These are phyloP conservation scores for Heterococcus sp. DNA, from an alignment of 108 stramenopile genomes.

Conservation along the genomic window DNA sequence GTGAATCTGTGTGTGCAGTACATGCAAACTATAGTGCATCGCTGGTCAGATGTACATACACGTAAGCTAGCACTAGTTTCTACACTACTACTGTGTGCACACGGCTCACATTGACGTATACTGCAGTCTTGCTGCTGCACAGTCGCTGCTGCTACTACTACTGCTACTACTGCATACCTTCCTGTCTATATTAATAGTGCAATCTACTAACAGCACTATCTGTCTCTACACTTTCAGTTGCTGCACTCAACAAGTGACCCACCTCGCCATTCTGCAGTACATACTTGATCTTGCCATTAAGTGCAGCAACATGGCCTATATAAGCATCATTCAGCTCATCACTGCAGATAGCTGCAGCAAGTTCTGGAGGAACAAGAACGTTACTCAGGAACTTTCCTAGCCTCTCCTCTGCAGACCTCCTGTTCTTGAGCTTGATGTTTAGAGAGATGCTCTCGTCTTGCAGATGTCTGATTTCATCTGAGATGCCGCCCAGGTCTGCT, in stretches of 20 bases:
- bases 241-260: conserved; percentile 40
- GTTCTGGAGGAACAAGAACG: conserved; percentile 78
- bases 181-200: no score
- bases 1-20: no score
- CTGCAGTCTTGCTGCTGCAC: no score
- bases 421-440: conserved; percentile 77
- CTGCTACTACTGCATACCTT: no score
- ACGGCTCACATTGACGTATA: no score
- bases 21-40: no score
- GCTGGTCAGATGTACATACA: no score
- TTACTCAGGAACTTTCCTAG: conserved; percentile 80
- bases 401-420: conserved; percentile 80
- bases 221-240: no score
- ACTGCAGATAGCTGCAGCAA: conserved; percentile 76
- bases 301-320: conserved; percentile 78
- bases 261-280: conserved; percentile 43
- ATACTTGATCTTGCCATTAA: conserved; percentile 76
- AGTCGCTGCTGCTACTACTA: no score
- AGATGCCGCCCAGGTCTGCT: conserved; percentile 92
- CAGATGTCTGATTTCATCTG: conserved; percentile 86
- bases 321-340: conserved; percentile 82
- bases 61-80: no score
- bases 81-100: no score
- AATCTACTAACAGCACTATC: no score
- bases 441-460: conserved; percentile 86